Evolutionary conservation across 805 yeast species (phyloP).

Genomic region (Candida taoyuanica): DNA sequence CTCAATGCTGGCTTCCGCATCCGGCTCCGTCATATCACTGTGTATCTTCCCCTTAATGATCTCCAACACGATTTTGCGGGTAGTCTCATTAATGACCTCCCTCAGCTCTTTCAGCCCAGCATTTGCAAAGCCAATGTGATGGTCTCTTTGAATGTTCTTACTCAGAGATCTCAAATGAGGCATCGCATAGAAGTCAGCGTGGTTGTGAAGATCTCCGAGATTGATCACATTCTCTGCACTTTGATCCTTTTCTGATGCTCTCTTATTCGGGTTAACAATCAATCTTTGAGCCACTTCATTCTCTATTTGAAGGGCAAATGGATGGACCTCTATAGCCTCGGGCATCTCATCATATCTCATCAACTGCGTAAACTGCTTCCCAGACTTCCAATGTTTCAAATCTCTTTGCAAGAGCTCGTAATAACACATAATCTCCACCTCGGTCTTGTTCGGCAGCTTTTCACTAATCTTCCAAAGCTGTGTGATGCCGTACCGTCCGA

Average conservation of each 20-base stretch:
- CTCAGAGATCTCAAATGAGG: background rate
- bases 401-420: constrained; percentile 35
- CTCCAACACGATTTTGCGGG: background rate
- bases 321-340: constrained; percentile 47
- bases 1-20: too few species aligned
- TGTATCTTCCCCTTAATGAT: background rate
- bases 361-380: constrained; percentile 21
- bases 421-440: constrained; percentile 41
- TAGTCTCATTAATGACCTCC: background rate
- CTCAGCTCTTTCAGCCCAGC: background rate
- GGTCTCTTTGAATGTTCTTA: background rate
- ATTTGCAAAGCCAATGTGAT: background rate
- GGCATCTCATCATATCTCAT: constrained; percentile 44
- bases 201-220: background rate
- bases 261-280: background rate
- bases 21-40: background rate
- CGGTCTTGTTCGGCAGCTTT: constrained; percentile 38
- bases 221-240: background rate
- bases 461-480: constrained; percentile 37
- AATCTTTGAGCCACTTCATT: constrained; percentile 31
- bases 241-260: background rate
- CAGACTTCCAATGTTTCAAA: constrained; percentile 26
- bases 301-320: constrained; percentile 39
- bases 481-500: constrained; percentile 47
- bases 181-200: background rate